phyloP scores from a whole-genome alignment of 192 early-diverging fungal species.

The Linnemannia zychae region DNA sequence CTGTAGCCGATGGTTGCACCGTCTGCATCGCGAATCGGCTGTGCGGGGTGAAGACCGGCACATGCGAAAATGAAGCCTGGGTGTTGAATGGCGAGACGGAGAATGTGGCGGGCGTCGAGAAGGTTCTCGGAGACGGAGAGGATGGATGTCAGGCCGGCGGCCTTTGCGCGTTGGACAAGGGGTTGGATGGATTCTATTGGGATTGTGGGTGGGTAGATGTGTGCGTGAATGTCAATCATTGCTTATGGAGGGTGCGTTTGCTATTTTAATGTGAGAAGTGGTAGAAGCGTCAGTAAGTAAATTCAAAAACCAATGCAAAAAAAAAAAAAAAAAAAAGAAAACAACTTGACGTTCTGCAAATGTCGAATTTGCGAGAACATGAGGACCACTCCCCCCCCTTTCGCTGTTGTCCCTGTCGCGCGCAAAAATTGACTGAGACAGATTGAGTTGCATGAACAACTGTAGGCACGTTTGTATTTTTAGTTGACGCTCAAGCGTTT shows the following conservation, averaged over 20 bases:
- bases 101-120: slow-evolving; percentile 61
- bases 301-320: neutral
- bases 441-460: no score
- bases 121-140: slow-evolving; percentile 68
- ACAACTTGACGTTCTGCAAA: no score
- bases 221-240: slow-evolving; percentile 71
- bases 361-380: no score
- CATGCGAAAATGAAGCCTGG: slow-evolving; percentile 60
- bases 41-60: slow-evolving; percentile 68
- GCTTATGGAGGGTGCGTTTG: neutral
- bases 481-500: no score
- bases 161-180: slow-evolving; percentile 53
- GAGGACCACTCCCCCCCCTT: no score
- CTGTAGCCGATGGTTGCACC: slow-evolving; percentile 43
- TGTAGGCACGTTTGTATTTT: no score
- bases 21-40: slow-evolving; percentile 51
- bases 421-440: no score
- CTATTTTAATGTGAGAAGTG: neutral
- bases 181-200: slow-evolving; percentile 40
- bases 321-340: no score
- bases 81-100: slow-evolving; percentile 40
- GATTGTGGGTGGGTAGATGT: slow-evolving; percentile 61
- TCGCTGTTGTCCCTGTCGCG: no score
- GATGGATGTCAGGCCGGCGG: slow-evolving; percentile 56
- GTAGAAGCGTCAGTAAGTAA: no score